Conservation (phyloP, 192 early-diverging fungal genomes). For the Allomyces javanicus region DNA sequence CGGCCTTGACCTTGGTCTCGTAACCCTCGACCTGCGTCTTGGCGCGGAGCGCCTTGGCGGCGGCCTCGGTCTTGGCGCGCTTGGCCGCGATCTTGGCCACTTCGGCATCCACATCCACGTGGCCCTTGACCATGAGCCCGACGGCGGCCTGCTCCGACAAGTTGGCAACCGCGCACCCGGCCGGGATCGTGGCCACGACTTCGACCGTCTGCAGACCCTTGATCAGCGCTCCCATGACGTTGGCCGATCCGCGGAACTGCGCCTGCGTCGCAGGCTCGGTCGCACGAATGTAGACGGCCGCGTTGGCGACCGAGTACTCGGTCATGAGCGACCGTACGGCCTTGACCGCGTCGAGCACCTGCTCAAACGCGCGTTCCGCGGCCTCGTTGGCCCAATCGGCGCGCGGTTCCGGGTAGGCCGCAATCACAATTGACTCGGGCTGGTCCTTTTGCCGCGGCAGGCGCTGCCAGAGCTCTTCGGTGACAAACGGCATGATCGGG, state of each 20-base stretch:
- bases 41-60: slow-evolving; percentile 32
- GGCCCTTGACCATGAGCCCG: slow-evolving; percentile 56
- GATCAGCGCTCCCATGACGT: slow-evolving; percentile 46
- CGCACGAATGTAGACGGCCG: slow-evolving; percentile 38
- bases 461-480: slow-evolving; percentile 96
- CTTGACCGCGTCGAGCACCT: slow-evolving; percentile 52
- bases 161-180: slow-evolving; percentile 54
- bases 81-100: slow-evolving; percentile 60
- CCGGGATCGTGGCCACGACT: slow-evolving; percentile 41
- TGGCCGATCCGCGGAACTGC: slow-evolving; percentile 34
- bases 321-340: slow-evolving; percentile 55
- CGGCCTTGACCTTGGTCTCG: slow-evolving; percentile 38
- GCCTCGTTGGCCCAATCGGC: slow-evolving; percentile 22
- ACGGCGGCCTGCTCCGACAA: slow-evolving; percentile 51
- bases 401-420: slow-evolving; percentile 31
- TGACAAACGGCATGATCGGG: slow-evolving; percentile 98
- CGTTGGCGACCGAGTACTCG: slow-evolving; percentile 37
- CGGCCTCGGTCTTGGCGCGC: slow-evolving; percentile 30
- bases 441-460: slow-evolving; percentile 52
- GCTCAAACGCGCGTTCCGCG: slow-evolving; percentile 52
- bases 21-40: slow-evolving; percentile 51
- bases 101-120: slow-evolving; percentile 66
- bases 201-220: slow-evolving; percentile 52
- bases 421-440: slow-evolving; percentile 46
- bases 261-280: slow-evolving; percentile 15